phyloP scores from a whole-genome alignment of 768 basidiomycete genomes.

The Stropharia rugosoannulata region DNA sequence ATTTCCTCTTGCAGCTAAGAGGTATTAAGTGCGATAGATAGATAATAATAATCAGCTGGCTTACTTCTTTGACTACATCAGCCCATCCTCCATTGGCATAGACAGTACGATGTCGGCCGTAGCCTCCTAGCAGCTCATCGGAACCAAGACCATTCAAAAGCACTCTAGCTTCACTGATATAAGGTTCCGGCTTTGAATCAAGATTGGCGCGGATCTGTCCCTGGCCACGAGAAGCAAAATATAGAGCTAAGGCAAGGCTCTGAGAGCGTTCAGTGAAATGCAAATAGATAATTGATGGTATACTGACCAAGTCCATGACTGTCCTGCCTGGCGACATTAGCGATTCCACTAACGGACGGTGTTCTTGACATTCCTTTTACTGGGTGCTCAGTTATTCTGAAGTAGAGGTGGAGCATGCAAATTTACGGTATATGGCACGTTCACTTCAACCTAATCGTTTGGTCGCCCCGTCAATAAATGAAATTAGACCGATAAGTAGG shows the following conservation, averaged over 20 bases:
- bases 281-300: not conserved
- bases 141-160: slow-evolving; percentile 91
- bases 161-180: slow-evolving; percentile 77
- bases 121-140: slow-evolving; percentile 94
- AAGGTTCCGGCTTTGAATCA: slow-evolving; percentile 42
- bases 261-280: slow-evolving; percentile 26
- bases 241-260: slow-evolving; percentile 91
- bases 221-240: slow-evolving; percentile 84
- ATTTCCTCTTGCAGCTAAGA: slow-evolving; percentile 85
- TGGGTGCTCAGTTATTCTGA: not conserved
- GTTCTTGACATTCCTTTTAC: slow-evolving; percentile 62
- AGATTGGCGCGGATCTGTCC: slow-evolving; percentile 51
- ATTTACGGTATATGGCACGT: slow-evolving; percentile 76
- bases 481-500: too few species aligned
- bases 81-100: slow-evolving; percentile 70
- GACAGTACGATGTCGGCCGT: slow-evolving; percentile 82
- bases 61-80: slow-evolving; percentile 79
- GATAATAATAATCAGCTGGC: slow-evolving; percentile 5
- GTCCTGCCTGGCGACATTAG: slow-evolving; percentile 80
- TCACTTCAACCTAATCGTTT: slow-evolving; percentile 66
- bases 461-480: too few species aligned
- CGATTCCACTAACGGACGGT: slow-evolving; percentile 55
- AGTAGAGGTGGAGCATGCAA: not conserved
- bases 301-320: slow-evolving; percentile 86
- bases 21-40: not conserved